Base-by-base conservation (phyloP, 2,329 filamentous ascomycete species). In the Pleoardoris graminearum region DNA sequence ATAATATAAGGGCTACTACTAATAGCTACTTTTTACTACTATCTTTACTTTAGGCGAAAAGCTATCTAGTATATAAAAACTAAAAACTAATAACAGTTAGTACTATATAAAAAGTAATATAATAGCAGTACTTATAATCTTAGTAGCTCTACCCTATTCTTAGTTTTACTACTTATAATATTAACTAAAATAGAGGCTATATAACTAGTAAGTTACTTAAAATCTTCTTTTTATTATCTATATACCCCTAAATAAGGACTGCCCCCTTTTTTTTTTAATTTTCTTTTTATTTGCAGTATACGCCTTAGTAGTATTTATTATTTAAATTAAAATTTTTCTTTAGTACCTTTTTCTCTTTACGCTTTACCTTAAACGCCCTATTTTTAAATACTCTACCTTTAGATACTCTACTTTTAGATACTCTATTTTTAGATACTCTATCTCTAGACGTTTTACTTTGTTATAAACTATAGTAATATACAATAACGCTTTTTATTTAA, bases 71-170 rank as follows among this genome's bases (percentile, higher is more conserved):
- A n/a, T n/a, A n/a, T n/a, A n/a, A n/a, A n/a, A n/a, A n/a, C n/a
- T n/a, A n/a, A n/a, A n/a, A n/a, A n/a, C n/a, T n/a, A n/a, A n/a
- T n/a, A n/a, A n/a, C n/a, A n/a, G n/a, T n/a, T n/a, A n/a, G n/a
- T n/a, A n/a, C n/a, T n/a, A n/a, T n/a, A n/a, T n/a, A n/a, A n/a
- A n/a, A 44, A 27, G 10, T 5, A 27, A 27, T 27, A 10, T 10
- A 10, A 10, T 10, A 10, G 25, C 25, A 10, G 23, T 14, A 14
- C 19, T 14, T 44, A 19, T 19, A 19, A 44, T 17, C 29, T 32
- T 44, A 32, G 41, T 44, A 44, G 41, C 25, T 32, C 19, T 32
- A 44, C 25, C 16, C 16, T 44, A 44, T 44, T 44, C 25, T 44
- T 17, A 32, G 30, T 14, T 25, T 44, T 19, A 44, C 25, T 32